Evolutionary conservation across 305 asterid species (phyloP), one percentile per base, ranked within the genome.

Genomic region (Nicotiana rustica): DNA sequence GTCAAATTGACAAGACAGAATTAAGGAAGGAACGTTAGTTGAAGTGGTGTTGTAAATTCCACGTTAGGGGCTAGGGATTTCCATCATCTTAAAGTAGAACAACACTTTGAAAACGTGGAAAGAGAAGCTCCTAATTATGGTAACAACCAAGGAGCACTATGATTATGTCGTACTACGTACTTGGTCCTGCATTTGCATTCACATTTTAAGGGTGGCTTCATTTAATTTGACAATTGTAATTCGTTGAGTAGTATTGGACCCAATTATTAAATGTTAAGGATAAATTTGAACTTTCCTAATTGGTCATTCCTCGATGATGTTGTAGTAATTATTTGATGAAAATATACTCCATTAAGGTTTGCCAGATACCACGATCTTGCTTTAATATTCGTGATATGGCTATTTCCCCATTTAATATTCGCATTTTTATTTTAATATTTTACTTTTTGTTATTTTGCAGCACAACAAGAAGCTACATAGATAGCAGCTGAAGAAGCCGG

Each of bases 91-190:
- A 55, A 55, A 55, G 59, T 55, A 55, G 31, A 69, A 38, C n/a
- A n/a, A 41, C 78, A 19, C 78, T 5, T 41, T 33, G 13, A 70
- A 70, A 41, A 70, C 78, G 78, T 73, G 79, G 62, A 71, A 71
- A 13, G 62, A 2, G 61, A 1, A 19, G 3, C 1, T 12, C 21
- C 21, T 13, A 71, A 47, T 47, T 41, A 10, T 61, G 10, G 41
- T 36, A 68, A 68, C 77, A n/a, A 10, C 31, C 12, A 70, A 41
- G 36, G 12, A 70, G 6, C 78, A 44, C 10, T 71, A 44, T 71
- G 78, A 44, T 71, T 71, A 71, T 71, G 36, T 12, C 29, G 18
- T 41, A 41, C 78, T 19, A 41, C 12, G 13, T 9, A 41, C 77
- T 41, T 38, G 33, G 12, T 69, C 31, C 5, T 18, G 41, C 19